Percentiles rank a stretch among this genome's conserved stretches.
Conservation (phyloP, 2,329 filamentous ascomycete genomes). For the Ceratocystis colombiana region DNA sequence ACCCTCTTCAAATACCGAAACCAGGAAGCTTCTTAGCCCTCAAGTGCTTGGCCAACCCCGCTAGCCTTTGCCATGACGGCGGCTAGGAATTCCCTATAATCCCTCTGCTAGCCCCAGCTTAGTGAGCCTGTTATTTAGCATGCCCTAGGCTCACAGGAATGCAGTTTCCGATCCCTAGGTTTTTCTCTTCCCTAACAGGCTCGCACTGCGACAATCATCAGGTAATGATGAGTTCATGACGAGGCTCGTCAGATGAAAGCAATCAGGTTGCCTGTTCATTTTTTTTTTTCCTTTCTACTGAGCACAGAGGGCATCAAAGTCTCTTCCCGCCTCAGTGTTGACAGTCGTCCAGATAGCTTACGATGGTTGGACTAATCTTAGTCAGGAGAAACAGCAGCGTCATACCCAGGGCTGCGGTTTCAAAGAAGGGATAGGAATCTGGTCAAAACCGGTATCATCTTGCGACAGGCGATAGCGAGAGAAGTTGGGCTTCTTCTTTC, state of each 20-base stretch:
- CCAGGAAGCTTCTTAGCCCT: not conserved
- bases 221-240: not conserved
- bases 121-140: not conserved
- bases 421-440: not conserved
- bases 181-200: not conserved
- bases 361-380: not conserved
- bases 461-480: not conserved
- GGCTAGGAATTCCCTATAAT: not conserved
- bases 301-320: not conserved
- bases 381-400: not conserved
- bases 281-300: not conserved
- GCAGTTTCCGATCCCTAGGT: not conserved
- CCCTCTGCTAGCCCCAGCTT: too few species aligned
- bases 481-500: not conserved
- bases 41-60: not conserved
- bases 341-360: too few species aligned
- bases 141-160: not conserved
- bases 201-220: not conserved
- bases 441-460: not conserved
- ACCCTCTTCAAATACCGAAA: not conserved
- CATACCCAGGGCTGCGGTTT: not conserved
- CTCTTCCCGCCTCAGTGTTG: too few species aligned
- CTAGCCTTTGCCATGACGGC: constrained; percentile 3
- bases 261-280: not conserved
- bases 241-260: not conserved